These are phyloP conservation scores for Teratosphaeria destructans DNA, from an alignment of 2,329 filamentous ascomycete genomes.

Conservation along the genomic window DNA sequence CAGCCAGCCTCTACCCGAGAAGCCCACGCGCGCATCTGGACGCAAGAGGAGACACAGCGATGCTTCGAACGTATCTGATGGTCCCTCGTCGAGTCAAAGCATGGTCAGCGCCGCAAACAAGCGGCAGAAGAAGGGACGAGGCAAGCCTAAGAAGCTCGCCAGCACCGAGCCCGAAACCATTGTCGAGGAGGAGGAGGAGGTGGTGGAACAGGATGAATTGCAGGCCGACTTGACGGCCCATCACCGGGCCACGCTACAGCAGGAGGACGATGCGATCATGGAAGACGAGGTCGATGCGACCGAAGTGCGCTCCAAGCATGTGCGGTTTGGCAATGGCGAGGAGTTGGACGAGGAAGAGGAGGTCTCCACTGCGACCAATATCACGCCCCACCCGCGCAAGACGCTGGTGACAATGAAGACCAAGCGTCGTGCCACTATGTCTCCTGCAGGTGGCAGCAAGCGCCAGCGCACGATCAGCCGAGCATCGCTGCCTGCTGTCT, in stretches of 20 bases:
- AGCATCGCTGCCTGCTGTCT: constrained; percentile 21
- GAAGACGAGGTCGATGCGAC: constrained; percentile 8
- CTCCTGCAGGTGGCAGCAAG: constrained; percentile 14
- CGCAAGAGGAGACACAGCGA: constrained; percentile 20
- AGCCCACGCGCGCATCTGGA: constrained; percentile 9
- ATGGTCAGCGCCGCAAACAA: constrained; percentile 10
- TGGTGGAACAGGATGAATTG: constrained; percentile 7
- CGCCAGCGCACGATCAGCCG: constrained; percentile 18
- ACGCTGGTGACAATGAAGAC: constrained; percentile 11
- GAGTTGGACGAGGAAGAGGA: constrained; percentile 8
- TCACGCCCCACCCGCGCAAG: constrained; percentile 24
- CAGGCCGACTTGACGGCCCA: background rate
- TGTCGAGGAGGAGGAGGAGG: constrained; percentile 19
- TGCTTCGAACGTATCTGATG: constrained; percentile 16
- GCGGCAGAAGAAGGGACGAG: constrained; percentile 11
- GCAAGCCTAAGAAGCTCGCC: constrained; percentile 4
- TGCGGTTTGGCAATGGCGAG: constrained; percentile 20
- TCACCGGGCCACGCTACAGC: background rate
- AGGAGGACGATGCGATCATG: constrained; percentile 6
- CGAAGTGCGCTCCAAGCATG: constrained; percentile 15
- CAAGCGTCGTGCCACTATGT: constrained; percentile 23
- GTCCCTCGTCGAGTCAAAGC: constrained; percentile 9
- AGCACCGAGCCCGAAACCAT: constrained; percentile 17
- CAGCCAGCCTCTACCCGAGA: constrained; percentile 5
- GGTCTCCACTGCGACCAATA: constrained; percentile 19